These are phyloP conservation scores for Sclerotinia sclerotiorum DNA, from an alignment of 2,329 filamentous ascomycete genomes.

Conservation along the genomic window DNA sequence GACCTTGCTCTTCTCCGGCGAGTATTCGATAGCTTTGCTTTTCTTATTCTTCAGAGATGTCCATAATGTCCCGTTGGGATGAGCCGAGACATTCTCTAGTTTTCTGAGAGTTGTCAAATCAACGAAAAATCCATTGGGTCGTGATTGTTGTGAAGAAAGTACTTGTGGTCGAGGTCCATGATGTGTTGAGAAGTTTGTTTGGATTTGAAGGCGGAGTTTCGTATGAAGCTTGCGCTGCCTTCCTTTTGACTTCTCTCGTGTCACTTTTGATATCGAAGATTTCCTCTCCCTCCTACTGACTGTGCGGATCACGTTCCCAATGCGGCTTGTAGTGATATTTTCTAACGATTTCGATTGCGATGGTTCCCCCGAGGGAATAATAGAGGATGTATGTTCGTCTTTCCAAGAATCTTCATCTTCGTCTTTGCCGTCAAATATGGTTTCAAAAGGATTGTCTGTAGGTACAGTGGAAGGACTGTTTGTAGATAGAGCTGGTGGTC, in stretches of 20 bases:
- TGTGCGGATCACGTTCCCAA: conserved; percentile 26
- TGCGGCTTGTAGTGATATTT: conserved; percentile 23
- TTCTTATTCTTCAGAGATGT: conserved; percentile 36
- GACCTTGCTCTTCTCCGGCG: conserved; percentile 14
- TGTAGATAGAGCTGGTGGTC: conserved; percentile 18
- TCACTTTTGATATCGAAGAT: conserved; percentile 42
- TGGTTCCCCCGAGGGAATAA: conserved; percentile 14
- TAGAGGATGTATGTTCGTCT: conserved; percentile 29
- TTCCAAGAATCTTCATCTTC: conserved; percentile 39
- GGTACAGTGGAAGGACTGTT: conserved; percentile 24
- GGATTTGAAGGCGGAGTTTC: conserved; percentile 63
- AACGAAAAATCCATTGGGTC: conserved; percentile 42
- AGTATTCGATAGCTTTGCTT: conserved; percentile 21
- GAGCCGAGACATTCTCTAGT: conserved; percentile 46
- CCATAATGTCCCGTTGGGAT: conserved; percentile 36
- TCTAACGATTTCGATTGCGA: conserved; percentile 27
- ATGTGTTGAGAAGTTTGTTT: conserved; percentile 63
- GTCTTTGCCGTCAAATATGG: conserved; percentile 32
- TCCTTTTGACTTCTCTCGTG: conserved; percentile 54
- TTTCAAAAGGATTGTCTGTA: conserved; percentile 34
- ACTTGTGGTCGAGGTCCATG: conserved; percentile 48
- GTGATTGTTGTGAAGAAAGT: conserved; percentile 40
- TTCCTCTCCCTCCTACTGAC: conserved; percentile 32
- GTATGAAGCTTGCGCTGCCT: conserved; percentile 61
- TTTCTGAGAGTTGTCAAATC: conserved; percentile 60